Evolutionary conservation across 1,139 yeast genomes (phyloP), one percentile per base, ranked within the genome.

Genomic region (Suhomyces bolitotheri): DNA sequence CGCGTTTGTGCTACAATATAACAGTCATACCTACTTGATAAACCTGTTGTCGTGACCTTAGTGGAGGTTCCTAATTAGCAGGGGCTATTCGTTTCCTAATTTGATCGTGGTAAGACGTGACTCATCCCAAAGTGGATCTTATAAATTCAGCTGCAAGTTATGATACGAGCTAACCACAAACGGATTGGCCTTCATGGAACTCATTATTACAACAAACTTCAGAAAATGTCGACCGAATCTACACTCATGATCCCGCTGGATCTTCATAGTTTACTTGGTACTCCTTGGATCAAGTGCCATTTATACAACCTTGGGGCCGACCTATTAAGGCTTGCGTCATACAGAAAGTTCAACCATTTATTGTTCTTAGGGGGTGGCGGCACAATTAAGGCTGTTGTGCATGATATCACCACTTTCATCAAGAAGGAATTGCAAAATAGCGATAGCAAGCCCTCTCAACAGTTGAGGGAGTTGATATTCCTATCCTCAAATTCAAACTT

Each of bases 291-390:
- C 25, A 46, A 60, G 31, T 58, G 60, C 34, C 73, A 68, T 43
- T 50, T 67, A 17, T 62, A 56, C 43, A 49, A 54, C 31, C 43
- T 66, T 8, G 74, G 75, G 4, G 58, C 58, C 16, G 72, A 67
- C 40, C 55, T 63, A 24, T 47, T 69, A 26, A 47, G 68, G 28
- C 54, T 69, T 11, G 58, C 59, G 23, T 51, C 66, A 3, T 69
- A 68, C 48, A 58, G 61, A 39, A 60, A 60, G 45, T 57, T 68
- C 33, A 58, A 61, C 29, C 54, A 58, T 29, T 45, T 58, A 24
- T 43, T 65, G 15, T 51, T 58, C 4, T 44, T 56, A 16, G 63
- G 60, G 4, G 70, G 71, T 9, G 71, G 72, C 0, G 66, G 71
- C 1, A 41, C 57, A 5, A 53, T 67, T 31, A 68, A 67, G 45